Evolutionary conservation across 2,329 filamentous ascomycete species (phyloP).

Genomic region (Paecilomyces formosus): DNA sequence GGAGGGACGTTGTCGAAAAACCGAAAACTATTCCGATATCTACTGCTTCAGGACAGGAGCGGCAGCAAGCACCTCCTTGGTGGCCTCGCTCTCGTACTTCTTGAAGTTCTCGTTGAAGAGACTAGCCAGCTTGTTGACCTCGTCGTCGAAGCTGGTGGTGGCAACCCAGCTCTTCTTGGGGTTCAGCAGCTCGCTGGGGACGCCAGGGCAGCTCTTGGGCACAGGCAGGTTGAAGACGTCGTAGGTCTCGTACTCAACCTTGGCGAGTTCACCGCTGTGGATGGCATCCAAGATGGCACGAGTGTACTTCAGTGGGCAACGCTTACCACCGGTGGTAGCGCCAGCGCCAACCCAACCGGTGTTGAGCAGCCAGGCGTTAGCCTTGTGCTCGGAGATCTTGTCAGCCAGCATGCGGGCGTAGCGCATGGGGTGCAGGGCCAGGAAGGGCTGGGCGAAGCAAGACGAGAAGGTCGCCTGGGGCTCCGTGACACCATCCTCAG

Average conservation of each 20-base stretch:
- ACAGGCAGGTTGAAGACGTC: conserved; percentile 94
- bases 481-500: conserved; percentile 93
- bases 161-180: conserved; percentile 87
- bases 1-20: neutral
- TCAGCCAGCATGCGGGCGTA: conserved; percentile 98
- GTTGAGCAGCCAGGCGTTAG: conserved; percentile 98
- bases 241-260: conserved; percentile 90
- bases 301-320: conserved; percentile 97
- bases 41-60: conserved; percentile 28
- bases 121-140: conserved; percentile 81
- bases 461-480: conserved; percentile 98
- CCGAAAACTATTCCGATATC: neutral
- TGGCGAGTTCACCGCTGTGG: conserved; percentile 91
- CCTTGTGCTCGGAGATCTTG: conserved; percentile 92
- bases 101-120: conserved; percentile 97
- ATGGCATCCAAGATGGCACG: conserved; percentile 97
- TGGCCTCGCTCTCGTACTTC: conserved; percentile 84
- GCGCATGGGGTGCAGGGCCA: conserved; percentile 97
- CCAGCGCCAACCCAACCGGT: conserved; percentile 95
- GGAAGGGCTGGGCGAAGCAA: conserved; percentile 98
- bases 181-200: conserved; percentile 89
- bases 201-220: conserved; percentile 83
- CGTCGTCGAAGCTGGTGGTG: conserved; percentile 70
- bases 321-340: conserved; percentile 84
- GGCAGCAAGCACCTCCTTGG: conserved; percentile 62